Evolutionary conservation across 108 stramenopile species (phyloP), one percentile per base, ranked within the genome.

Genomic region (Licmophora abbreviata): DNA sequence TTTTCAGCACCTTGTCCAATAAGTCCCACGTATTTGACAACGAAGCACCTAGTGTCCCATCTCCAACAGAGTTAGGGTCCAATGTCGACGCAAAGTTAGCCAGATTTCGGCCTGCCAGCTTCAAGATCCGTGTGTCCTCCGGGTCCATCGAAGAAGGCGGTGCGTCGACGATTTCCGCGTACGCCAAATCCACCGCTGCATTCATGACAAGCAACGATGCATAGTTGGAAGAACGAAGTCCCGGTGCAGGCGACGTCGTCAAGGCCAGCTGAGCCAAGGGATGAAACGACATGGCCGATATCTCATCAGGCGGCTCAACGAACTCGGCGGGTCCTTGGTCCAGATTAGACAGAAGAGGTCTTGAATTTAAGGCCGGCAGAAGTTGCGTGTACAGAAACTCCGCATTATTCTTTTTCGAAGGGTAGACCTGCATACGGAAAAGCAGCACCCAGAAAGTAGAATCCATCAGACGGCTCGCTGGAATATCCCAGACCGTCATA

Each of bases 351-450:
- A 74, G 52, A 9, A 93, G 69, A 17, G 92, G 87, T 23, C 77
- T 71, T 2, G 83, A 72, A 44, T 93, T 93, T 60, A 93, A 53
- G 4, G 79, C 64, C 0, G 92, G 81, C 46, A 93, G 61, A 9
- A 93, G 70, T 48, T 83, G 82, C 2, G 87, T 86, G 66, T 93
- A 93, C 35, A 93, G 48, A 55, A 93, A 79, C 26, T 71, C 68
- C 8, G 92, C 85, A 43, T 64, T 71, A 59, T 93, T 88, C 52
- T 75, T 82, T 35, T 71, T 83, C 28, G 69, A 71, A 2, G 92
- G 92, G 45, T 93, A 93, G 10, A 93, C 83, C 51, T 93, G 92
- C 83, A 93, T 83, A 11, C 92, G 74, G 68, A 93, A 93, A 7
- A 93, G 66, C 58, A 93, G 29, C 0, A 76, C 82, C 92, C 92